phyloP scores from a whole-genome alignment of 2,329 filamentous ascomycete genomes.

The Elsinoe ampelina region DNA sequence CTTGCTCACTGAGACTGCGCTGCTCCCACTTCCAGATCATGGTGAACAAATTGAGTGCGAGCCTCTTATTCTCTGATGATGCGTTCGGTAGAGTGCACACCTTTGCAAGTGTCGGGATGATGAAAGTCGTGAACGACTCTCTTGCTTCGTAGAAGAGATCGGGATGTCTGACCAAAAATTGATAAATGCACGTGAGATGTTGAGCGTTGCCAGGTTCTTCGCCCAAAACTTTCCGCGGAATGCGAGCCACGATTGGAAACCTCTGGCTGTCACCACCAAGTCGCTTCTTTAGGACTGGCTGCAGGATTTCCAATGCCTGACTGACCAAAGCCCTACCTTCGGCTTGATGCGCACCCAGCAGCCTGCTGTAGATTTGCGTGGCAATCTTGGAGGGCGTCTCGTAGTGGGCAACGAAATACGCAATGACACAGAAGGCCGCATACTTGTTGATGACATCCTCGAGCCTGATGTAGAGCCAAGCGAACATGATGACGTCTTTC shows the following conservation, averaged over 20 bases:
- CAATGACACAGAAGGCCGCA: constrained; percentile 91
- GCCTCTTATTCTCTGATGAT: constrained; percentile 82
- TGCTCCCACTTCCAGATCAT: constrained; percentile 92
- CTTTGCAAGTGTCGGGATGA: constrained; percentile 81
- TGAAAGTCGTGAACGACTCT: constrained; percentile 80
- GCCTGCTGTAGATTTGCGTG: constrained; percentile 83
- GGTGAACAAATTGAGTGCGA: constrained; percentile 82
- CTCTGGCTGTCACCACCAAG: constrained; percentile 63
- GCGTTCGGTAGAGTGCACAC: constrained; percentile 74
- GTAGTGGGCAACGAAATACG: constrained; percentile 94
- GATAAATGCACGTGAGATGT: constrained; percentile 94
- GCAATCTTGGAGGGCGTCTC: constrained; percentile 96
- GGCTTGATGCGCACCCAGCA: constrained; percentile 87
- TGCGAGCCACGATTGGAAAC: constrained; percentile 75
- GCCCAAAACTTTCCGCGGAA: constrained; percentile 79
- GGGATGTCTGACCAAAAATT: constrained; percentile 87
- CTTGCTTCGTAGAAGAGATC: constrained; percentile 91
- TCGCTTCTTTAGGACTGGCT: constrained; percentile 84
- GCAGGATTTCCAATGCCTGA: constrained; percentile 86
- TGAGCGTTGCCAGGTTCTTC: constrained; percentile 93
- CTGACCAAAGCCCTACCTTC: constrained; percentile 87
- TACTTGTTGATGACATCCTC: constrained; percentile 99
- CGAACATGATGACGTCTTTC: constrained; percentile 98
- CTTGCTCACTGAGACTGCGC: constrained; percentile 57
- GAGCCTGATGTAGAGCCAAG: constrained; percentile 96